phyloP scores from a whole-genome alignment of 2,329 filamentous ascomycete genomes.

The Annulohypoxylon truncatum region DNA sequence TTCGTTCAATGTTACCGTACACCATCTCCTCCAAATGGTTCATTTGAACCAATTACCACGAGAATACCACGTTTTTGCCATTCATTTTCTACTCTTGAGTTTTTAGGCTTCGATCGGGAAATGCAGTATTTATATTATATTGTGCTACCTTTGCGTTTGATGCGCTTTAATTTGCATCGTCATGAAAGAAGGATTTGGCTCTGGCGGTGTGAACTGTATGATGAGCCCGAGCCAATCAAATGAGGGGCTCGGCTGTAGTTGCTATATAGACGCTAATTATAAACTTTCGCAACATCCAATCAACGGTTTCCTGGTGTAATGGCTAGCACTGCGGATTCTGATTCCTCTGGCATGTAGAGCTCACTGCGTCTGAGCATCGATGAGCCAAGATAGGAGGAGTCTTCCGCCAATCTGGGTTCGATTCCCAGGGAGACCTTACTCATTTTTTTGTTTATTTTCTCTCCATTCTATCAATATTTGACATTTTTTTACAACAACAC shows the following conservation, averaged over 20 bases:
- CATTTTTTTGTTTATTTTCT: not conserved
- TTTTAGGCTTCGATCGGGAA: not conserved
- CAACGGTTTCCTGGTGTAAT: constrained; percentile 40
- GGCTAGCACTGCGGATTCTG: constrained; percentile 41
- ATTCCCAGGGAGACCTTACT: constrained; percentile 39
- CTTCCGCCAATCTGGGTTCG: constrained; percentile 41
- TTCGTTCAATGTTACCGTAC: constrained; percentile 11
- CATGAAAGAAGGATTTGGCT: not conserved
- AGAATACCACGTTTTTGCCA: constrained; percentile 4
- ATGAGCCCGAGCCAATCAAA: not conserved
- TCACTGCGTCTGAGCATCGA: no score
- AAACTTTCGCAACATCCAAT: constrained; percentile 9
- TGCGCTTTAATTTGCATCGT: not conserved
- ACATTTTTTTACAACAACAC: no score
- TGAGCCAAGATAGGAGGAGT: not conserved
- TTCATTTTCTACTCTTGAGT: not conserved
- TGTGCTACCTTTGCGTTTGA: no score
- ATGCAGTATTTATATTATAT: not conserved
- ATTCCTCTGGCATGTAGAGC: no score
- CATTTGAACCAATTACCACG: constrained; percentile 4
- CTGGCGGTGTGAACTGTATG: not conserved
- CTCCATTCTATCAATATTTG: not conserved
- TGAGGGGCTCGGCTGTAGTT: not conserved
- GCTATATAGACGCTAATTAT: not conserved
- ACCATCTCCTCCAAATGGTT: constrained; percentile 1